Conservation (phyloP, 768 basidiomycete species). For the Lactifluus hygrophoroides region DNA sequence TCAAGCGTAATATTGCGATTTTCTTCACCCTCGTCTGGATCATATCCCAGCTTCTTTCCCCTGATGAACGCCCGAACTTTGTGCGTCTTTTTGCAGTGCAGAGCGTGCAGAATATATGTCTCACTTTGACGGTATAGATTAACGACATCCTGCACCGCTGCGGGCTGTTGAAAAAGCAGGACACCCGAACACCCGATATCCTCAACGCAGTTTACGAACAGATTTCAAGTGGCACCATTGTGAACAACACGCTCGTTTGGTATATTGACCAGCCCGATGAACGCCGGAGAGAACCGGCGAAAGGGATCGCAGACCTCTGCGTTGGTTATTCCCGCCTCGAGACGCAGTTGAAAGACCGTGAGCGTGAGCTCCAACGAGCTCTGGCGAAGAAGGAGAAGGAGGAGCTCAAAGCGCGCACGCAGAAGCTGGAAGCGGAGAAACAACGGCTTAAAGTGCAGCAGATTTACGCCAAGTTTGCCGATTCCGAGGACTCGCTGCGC, state of each 20-base stretch:
- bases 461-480: neutral
- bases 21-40: neutral
- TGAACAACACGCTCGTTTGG: neutral
- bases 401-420: neutral
- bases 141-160: neutral
- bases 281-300: neutral
- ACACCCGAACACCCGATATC: neutral
- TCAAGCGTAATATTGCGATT: neutral
- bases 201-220: conserved; percentile 6
- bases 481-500: neutral
- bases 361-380: neutral
- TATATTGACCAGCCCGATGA: neutral
- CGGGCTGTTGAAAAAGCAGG: neutral
- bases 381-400: neutral
- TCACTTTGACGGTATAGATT: neutral
- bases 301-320: neutral
- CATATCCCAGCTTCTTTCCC: neutral
- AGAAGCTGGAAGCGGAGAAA: neutral
- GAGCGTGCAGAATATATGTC: neutral
- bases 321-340: neutral
- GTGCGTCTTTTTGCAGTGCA: neutral
- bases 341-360: neutral
- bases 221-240: neutral
- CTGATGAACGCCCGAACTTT: neutral
- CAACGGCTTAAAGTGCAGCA: neutral